Conservation (phyloP, 2,329 filamentous ascomycete genomes). For the Daldinia sp. region DNA sequence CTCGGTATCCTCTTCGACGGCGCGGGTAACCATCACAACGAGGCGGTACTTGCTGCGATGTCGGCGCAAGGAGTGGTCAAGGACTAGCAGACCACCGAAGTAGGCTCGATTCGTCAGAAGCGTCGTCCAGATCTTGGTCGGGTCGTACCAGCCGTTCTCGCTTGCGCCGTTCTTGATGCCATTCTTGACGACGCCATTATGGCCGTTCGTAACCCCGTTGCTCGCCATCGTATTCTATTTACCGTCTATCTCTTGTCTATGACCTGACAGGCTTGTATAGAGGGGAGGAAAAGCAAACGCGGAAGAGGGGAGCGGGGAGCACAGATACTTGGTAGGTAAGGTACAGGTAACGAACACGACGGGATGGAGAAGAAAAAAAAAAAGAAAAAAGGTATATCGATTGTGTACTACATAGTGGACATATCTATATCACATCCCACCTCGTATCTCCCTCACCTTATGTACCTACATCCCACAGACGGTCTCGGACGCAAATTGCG, state of each 20-base stretch:
- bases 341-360: background rate
- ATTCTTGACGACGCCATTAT: slow-evolving; percentile 3
- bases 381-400: background rate
- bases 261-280: background rate
- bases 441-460: slow-evolving; percentile 17
- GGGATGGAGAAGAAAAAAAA: background rate
- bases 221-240: slow-evolving; percentile 22
- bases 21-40: slow-evolving; percentile 51
- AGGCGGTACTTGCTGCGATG: slow-evolving; percentile 49
- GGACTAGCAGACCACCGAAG: slow-evolving; percentile 50
- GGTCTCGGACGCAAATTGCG: slow-evolving; percentile 30
- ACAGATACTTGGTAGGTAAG: background rate
- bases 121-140: slow-evolving; percentile 52
- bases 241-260: slow-evolving; percentile 5
- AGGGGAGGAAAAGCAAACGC: background rate
- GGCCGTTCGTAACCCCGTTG: slow-evolving; percentile 22
- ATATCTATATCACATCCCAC: slow-evolving; percentile 12
- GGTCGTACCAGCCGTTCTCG: slow-evolving; percentile 43
- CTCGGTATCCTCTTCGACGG: slow-evolving; percentile 52
- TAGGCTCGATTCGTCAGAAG: slow-evolving; percentile 51
- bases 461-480: slow-evolving; percentile 18
- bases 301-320: slow-evolving; percentile 5
- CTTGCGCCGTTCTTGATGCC: slow-evolving; percentile 22
- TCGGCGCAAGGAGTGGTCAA: slow-evolving; percentile 50
- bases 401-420: background rate